Evolutionary conservation across 139 green algal genomes (phyloP), one percentile per base, ranked within the genome.

Genomic region (Penium margaritaceum): DNA sequence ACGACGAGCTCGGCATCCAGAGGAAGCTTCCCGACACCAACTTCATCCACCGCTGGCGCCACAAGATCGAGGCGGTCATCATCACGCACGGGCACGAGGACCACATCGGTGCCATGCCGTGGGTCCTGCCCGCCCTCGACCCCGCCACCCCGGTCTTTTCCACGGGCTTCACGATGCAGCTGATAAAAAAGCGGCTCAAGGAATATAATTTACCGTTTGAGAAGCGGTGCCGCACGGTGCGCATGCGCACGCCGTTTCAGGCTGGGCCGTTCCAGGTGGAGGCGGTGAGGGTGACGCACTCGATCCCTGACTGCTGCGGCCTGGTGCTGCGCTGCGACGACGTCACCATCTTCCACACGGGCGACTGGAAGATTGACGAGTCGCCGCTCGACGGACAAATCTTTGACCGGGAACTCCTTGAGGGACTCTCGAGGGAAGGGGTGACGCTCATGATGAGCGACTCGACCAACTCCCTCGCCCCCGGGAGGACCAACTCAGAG

Each of bases 51-150:
- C 81, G 93, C 61, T 99, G 94, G 94, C 80, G 78, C 37, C 90
- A 98, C 87, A 92, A 92, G 71, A 98, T 99, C 34, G 94, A 99
- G 81, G 94, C 92, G 32, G 80, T 98, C 2, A 78, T 98, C 60
- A 96, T 98, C 84, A 98, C 92, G 7, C 92, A 98, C 80, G 92
- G 91, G 2, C 92, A 98, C 81, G 92, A 98, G 74, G 92, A 98
- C 81, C 93, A 97, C 81, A 97, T 98, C 62, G 93, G 93, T 2
- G 92, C 92, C 14, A 70, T 98, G 75, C 91, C 93, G 6, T 98
- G 93, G 92, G 92, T 96, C 12, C 66, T 97, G 1, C 91, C 91
- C 0, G 93, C 91, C 2, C 83, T 99, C 63, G 92, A 99, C 79
- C 94, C 94, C 4, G 61, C 29, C 54, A 97, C 92, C 0, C 91